Evolutionary conservation across 805 yeast species (phyloP).

Genomic region (Danielia oregonensis): DNA sequence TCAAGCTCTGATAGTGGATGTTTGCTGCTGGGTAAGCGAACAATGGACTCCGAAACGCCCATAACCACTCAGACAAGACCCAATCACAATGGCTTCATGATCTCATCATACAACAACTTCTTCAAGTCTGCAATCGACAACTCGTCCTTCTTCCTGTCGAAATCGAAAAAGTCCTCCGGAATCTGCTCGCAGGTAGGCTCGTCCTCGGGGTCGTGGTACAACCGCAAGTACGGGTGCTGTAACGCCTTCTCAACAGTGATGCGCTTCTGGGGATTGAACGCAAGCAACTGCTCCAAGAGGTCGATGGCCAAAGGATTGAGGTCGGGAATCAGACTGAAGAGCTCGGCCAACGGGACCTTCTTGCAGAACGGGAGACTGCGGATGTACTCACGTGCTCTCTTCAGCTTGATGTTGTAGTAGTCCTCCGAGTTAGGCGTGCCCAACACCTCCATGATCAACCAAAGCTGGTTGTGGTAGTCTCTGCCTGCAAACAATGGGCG

Average conservation of each 20-base stretch:
- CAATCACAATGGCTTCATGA: slow-evolving; percentile 54
- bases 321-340: slow-evolving; percentile 17
- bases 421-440: slow-evolving; percentile 88
- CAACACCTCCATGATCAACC: slow-evolving; percentile 75
- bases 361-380: slow-evolving; percentile 67
- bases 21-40: too few relatives aligned
- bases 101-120: slow-evolving; percentile 73
- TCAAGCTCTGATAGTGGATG: too few relatives aligned
- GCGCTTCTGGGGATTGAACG: slow-evolving; percentile 68
- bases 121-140: slow-evolving; percentile 74
- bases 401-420: slow-evolving; percentile 67
- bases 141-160: slow-evolving; percentile 80
- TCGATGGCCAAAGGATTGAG: slow-evolving; percentile 49
- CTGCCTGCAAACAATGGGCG: slow-evolving; percentile 90
- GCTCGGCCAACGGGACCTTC: slow-evolving; percentile 36
- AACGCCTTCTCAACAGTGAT: slow-evolving; percentile 75
- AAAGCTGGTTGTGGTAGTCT: slow-evolving; percentile 88
- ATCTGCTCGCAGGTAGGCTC: slow-evolving; percentile 85
- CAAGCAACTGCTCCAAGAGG: slow-evolving; percentile 59
- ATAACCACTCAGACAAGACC: too few relatives aligned
- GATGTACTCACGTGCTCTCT: slow-evolving; percentile 86
- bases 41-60: too few relatives aligned
- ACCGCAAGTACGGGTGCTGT: slow-evolving; percentile 77
- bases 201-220: slow-evolving; percentile 93
- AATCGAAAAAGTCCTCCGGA: slow-evolving; percentile 83